Percentiles rank a stretch among this genome's conserved stretches.
phyloP scores from a whole-genome alignment of 352 stramenopile species.

The Globisporangium takayamanum region DNA sequence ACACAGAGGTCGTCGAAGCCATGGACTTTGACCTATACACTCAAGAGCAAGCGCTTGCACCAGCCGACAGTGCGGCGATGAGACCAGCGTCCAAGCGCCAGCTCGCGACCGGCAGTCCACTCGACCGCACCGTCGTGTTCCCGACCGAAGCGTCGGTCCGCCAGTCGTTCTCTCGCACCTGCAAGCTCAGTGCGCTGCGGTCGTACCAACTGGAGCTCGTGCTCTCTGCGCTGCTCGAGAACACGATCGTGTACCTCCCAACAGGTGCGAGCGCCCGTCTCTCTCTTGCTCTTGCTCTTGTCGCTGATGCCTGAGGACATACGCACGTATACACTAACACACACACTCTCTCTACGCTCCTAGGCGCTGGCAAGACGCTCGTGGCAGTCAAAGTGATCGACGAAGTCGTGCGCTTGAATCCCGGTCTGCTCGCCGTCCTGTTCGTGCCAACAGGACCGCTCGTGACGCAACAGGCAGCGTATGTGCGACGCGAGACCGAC shows the following conservation, averaged over 20 bases:
- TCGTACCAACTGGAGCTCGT: constrained; percentile 66
- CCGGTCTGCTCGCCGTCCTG: constrained; percentile 43
- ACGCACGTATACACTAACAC: not conserved
- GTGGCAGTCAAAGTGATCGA: constrained; percentile 71
- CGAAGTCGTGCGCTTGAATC: constrained; percentile 55
- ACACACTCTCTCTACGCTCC: not conserved
- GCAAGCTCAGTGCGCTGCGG: constrained; percentile 46
- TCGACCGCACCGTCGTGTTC: constrained; percentile 10
- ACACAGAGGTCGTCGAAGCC: constrained; percentile 8
- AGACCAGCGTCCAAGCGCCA: not conserved
- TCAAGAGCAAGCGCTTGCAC: constrained; percentile 5
- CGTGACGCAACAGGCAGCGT: constrained; percentile 69
- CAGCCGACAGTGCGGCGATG: not conserved
- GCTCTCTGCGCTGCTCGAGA: constrained; percentile 62
- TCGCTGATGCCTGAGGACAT: not conserved
- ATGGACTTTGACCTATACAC: constrained; percentile 2
- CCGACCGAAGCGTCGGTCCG: constrained; percentile 27
- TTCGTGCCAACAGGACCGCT: constrained; percentile 69
- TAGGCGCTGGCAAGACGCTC: constrained; percentile 65
- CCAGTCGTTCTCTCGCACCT: constrained; percentile 19
- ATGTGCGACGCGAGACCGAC: constrained; percentile 60
- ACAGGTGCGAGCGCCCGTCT: constrained; percentile 25
- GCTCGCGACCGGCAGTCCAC: not conserved
- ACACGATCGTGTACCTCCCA: constrained; percentile 75
- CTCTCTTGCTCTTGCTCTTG: not conserved